Base-by-base conservation (phyloP, 768 basidiomycete species). In the Hericium alpestre region DNA sequence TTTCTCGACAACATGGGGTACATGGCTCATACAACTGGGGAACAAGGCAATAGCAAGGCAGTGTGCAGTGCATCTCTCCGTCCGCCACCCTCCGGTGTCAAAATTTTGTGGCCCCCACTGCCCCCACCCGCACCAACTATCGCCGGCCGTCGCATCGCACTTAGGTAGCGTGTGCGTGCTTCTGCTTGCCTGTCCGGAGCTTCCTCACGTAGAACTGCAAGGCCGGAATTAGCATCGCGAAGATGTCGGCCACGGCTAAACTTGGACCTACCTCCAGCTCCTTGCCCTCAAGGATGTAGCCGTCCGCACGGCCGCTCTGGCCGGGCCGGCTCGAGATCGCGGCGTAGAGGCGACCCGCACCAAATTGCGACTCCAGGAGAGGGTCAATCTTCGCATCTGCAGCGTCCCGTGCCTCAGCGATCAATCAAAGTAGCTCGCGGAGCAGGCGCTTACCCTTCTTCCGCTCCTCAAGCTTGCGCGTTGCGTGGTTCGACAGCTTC, bases 221-320 rank as follows among this genome's bases (percentile, higher is more conserved):
- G 37, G 52, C 22, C n/a, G 16, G 1, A 6, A n/a, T 23, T 47
- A 40, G 48, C 32, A 41, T 12, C 25, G 52, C 32, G 46, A 25
- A 53, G 51, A 3, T 4, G 8, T 32, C 32, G 41, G 25, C 37
- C 23, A 5, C 46, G 27, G 32, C 32, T 32, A 32, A 32, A 32
- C 32, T 15, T 20, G 16, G 48, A 69, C 80, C 53, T 62, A 95
- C 93, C 82, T 98, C 94, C 56, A 98, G 85, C 73, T 99, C 96
- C 76, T 91, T 93, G 69, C 96, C 96, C 79, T 99, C 96, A 55
- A 99, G 83, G 61, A 99, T 78, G 75, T 98, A 97, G 54, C 96
- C 96, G 72, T 99, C 96, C 57, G 88, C 85, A 63, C 96, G 93
- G 27, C 96, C 96, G 56, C 84, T 89, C 73, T 99, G 96, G 41